Evolutionary conservation across 225 moss, liverwort and hornwort genomes (phyloP).

Genomic region (Pseudoscleropodium purum): DNA sequence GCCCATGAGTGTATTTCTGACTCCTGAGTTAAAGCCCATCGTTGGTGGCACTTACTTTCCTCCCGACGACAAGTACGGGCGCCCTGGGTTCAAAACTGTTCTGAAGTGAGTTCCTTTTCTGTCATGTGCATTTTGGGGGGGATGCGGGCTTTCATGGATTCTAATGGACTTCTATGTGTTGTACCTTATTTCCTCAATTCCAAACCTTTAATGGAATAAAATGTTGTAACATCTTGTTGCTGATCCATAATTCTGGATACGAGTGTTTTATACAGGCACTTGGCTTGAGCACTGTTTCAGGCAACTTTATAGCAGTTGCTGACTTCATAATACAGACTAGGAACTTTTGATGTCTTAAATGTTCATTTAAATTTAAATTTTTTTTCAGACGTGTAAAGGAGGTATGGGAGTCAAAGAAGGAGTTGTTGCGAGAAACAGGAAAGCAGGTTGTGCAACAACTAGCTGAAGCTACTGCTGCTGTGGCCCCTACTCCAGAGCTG

Average conservation of each 20-base stretch:
- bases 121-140: background rate
- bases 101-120: conserved; percentile 52
- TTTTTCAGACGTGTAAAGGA: conserved; percentile 78
- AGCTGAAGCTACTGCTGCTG: conserved; percentile 74
- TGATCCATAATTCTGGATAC: background rate
- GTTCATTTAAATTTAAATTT: background rate
- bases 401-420: conserved; percentile 94
- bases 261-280: background rate
- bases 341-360: background rate
- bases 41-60: conserved; percentile 99
- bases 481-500: conserved; percentile 53
- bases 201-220: background rate
- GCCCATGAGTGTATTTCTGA: conserved; percentile 99
- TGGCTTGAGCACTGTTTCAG: background rate
- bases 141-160: background rate
- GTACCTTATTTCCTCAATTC: background rate
- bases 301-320: background rate
- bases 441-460: conserved; percentile 91
- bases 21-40: conserved; percentile 95
- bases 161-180: background rate
- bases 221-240: background rate
- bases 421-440: conserved; percentile 77
- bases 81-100: conserved; percentile 94
- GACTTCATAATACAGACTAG: background rate
- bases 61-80: conserved; percentile 91